These are phyloP conservation scores for Suillus discolor DNA, from an alignment of 768 basidiomycete species.

Conservation along the genomic window DNA sequence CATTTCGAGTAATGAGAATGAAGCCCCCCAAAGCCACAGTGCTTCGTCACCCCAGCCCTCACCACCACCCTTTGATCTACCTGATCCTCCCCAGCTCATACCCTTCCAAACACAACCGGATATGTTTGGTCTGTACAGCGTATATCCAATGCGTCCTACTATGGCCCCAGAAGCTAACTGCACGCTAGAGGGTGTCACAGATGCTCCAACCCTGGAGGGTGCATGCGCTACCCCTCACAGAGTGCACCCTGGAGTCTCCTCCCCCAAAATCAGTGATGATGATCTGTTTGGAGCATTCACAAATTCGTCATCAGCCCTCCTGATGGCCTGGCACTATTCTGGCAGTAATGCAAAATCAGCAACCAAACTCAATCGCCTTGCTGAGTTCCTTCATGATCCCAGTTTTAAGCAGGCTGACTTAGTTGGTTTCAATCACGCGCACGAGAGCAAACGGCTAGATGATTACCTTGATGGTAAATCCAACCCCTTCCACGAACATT, in stretches of 20 bases:
- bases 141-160: not conserved
- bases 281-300: slow-evolving; percentile 22
- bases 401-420: slow-evolving; percentile 27
- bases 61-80: not conserved
- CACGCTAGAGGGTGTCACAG: slow-evolving; percentile 7
- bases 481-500: slow-evolving; percentile 12
- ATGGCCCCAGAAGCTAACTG: not conserved
- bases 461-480: slow-evolving; percentile 9
- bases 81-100: not conserved
- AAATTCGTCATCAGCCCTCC: slow-evolving; percentile 22
- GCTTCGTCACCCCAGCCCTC: not conserved
- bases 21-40: not conserved
- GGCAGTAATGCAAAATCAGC: slow-evolving; percentile 30
- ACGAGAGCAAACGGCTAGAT: not conserved
- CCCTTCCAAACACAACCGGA: slow-evolving; percentile 7
- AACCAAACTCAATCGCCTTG: slow-evolving; percentile 26
- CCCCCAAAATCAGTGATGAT: not conserved
- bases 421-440: slow-evolving; percentile 17
- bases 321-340: slow-evolving; percentile 36
- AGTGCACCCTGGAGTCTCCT: not conserved
- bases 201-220: slow-evolving; percentile 3
- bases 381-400: slow-evolving; percentile 25
- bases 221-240: not conserved
- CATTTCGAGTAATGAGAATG: not conserved
- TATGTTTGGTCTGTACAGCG: not conserved